Evolutionary conservation across 2,329 filamentous ascomycete species (phyloP).

Genomic region (Sporothrix schenckii): DNA sequence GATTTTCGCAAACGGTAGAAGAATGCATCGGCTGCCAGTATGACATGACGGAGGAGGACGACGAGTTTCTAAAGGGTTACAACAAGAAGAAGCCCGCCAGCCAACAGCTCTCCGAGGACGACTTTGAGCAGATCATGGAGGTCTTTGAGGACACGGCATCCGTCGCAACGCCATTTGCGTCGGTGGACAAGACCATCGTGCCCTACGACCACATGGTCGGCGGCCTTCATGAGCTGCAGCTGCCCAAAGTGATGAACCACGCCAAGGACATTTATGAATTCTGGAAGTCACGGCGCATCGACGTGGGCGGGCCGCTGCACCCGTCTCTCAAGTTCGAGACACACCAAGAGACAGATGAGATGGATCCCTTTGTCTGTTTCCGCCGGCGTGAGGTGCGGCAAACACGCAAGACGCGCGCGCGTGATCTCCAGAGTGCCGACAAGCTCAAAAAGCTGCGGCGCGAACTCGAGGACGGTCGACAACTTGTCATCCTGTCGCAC

Average conservation of each 20-base stretch:
- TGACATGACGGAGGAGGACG: conserved; percentile 92
- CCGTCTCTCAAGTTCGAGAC: conserved; percentile 89
- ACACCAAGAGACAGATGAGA: conserved; percentile 90
- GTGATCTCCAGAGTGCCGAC: conserved; percentile 91
- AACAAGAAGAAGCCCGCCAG: conserved; percentile 72
- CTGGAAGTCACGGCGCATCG: conserved; percentile 75
- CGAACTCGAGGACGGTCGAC: conserved; percentile 86
- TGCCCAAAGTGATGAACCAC: conserved; percentile 56
- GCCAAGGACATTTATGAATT: conserved; percentile 85
- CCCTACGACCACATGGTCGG: conserved; percentile 75
- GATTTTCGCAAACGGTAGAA: conserved; percentile 96
- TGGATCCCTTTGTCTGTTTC: conserved; percentile 98
- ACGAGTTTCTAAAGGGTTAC: conserved; percentile 78
- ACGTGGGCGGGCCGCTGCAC: conserved; percentile 71
- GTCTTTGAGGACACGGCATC: conserved; percentile 88
- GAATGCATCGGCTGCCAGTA: conserved; percentile 89
- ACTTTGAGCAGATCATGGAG: conserved; percentile 92
- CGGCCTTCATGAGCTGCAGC: conserved; percentile 59
- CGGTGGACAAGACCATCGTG: conserved; percentile 84
- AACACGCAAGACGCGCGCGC: conserved; percentile 89
- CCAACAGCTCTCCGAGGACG: conserved; percentile 77
- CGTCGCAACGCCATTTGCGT: conserved; percentile 82
- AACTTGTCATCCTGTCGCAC: conserved; percentile 75
- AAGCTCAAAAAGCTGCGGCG: conserved; percentile 89
- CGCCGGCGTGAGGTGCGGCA: conserved; percentile 90